Conservation (phyloP, 2,329 filamentous ascomycete species). For the Aaosphaeria pasadenensis region DNA sequence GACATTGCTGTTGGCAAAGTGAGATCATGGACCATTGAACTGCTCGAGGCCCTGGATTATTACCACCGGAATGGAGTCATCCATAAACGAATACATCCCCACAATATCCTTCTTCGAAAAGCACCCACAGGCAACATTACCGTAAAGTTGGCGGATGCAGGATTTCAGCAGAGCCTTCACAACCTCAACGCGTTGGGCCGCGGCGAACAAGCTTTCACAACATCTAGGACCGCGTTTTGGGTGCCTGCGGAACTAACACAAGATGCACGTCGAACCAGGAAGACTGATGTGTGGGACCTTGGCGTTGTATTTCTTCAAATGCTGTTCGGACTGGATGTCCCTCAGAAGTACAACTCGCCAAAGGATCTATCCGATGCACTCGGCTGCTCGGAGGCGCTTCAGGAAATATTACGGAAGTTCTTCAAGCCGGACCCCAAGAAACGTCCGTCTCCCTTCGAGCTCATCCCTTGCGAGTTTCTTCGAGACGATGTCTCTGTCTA, state of each 20-base stretch:
- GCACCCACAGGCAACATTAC: conserved; percentile 63
- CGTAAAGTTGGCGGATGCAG: conserved; percentile 72
- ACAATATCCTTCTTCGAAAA: conserved; percentile 75
- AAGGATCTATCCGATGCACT: conserved; percentile 68
- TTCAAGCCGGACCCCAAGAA: conserved; percentile 85
- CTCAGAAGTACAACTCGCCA: conserved; percentile 76
- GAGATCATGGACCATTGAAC: conserved; percentile 85
- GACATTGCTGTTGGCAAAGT: conserved; percentile 71
- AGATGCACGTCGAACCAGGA: conserved; percentile 59
- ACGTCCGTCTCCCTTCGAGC: conserved; percentile 75
- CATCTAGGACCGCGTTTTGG: conserved; percentile 78
- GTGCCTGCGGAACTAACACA: conserved; percentile 71
- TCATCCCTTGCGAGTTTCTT: conserved; percentile 58
- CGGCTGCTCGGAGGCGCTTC: conserved; percentile 69
- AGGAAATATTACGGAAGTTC: conserved; percentile 77
- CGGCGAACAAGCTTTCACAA: conserved; percentile 51
- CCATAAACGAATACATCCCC: conserved; percentile 77
- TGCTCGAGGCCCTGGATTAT: conserved; percentile 84
- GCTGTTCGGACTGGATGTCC: conserved; percentile 79
- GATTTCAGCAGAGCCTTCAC: conserved; percentile 68
- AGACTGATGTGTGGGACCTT: conserved; percentile 94
- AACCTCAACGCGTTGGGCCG: conserved; percentile 54
- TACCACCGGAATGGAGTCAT: conserved; percentile 81
- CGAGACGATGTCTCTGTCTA: conserved; percentile 48
- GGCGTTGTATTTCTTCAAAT: conserved; percentile 91